phyloP scores from a whole-genome alignment of 2,329 filamentous ascomycete species.

The Nigrospora osmanthi region DNA sequence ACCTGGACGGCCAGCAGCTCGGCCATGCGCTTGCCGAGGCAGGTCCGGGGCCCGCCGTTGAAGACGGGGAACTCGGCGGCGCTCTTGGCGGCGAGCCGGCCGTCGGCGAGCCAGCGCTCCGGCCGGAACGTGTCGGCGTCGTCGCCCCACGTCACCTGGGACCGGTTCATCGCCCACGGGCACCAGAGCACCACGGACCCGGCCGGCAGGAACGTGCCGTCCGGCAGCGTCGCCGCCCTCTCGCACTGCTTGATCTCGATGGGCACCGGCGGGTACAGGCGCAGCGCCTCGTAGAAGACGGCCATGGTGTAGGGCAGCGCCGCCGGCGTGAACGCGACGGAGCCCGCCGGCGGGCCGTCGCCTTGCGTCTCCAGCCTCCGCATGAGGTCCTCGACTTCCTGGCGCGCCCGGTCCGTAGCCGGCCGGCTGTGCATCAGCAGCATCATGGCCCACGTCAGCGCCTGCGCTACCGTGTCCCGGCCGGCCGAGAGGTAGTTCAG shows the following conservation, averaged over 20 bases:
- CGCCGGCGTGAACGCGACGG: constrained; percentile 29
- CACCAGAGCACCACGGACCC: constrained; percentile 54
- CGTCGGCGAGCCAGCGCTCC: constrained; percentile 44
- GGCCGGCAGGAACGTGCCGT: constrained; percentile 49
- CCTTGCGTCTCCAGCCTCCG: constrained; percentile 1
- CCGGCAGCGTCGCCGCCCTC: constrained; percentile 43
- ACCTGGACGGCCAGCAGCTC: constrained; percentile 51
- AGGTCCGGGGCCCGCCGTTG: constrained; percentile 54
- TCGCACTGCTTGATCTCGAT: constrained; percentile 58
- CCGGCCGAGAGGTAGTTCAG: constrained; percentile 60
- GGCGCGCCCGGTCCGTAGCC: constrained; percentile 30
- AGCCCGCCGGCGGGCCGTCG: constrained; percentile 10
- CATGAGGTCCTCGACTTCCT: constrained; percentile 27
- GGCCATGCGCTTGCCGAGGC: constrained; percentile 58
- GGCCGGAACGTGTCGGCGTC: constrained; percentile 49
- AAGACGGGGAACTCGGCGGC: constrained; percentile 56
- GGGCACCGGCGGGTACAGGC: constrained; percentile 56
- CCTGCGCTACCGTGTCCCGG: constrained; percentile 57
- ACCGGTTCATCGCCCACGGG: constrained; percentile 57
- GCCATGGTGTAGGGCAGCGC: constrained; percentile 50
- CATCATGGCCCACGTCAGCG: constrained; percentile 57
- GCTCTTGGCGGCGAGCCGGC: constrained; percentile 32
- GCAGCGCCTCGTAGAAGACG: constrained; percentile 53
- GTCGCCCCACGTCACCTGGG: constrained; percentile 44
- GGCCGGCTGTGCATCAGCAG: constrained; percentile 44